A percentile compares a stretch with the other conserved stretches of the same genome.
Evolutionary conservation across 257 asterid genomes (phyloP).

Genomic region (Ilex asprella): DNA sequence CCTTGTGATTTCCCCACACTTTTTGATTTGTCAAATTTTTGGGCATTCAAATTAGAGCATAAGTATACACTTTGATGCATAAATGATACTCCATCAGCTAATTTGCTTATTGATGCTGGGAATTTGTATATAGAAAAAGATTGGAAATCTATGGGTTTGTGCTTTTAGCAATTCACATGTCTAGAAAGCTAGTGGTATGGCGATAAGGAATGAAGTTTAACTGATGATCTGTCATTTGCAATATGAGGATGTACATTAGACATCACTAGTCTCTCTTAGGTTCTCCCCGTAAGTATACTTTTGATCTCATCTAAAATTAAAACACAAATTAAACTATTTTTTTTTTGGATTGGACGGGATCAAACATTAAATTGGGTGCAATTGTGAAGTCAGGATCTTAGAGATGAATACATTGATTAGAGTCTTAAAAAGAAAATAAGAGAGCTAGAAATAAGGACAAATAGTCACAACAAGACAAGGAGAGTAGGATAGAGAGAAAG

Average conservation of each 20-base stretch:
- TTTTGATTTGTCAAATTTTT: conserved; percentile 34
- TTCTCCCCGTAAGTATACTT: too few species aligned
- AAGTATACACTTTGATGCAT: conserved; percentile 72
- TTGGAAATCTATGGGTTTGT: conserved; percentile 30
- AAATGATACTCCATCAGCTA: conserved; percentile 63
- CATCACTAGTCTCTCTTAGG: too few species aligned
- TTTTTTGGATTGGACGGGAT: too few species aligned
- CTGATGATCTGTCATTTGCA: conserved; percentile 55
- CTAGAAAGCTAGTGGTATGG: conserved; percentile 75
- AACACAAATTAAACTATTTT: too few species aligned
- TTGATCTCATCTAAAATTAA: too few species aligned
- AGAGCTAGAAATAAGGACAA: too few species aligned
- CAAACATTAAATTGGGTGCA: too few species aligned
- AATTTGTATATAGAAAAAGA: conserved; percentile 74
- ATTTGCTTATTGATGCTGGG: conserved; percentile 63
- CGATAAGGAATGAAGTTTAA: conserved; percentile 55
- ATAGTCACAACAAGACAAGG: too few species aligned
- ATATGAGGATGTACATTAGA: conserved; percentile 81
- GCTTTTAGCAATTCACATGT: conserved; percentile 60
- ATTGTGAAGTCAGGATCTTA: too few species aligned
- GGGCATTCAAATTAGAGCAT: conserved; percentile 45
- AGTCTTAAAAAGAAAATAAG: too few species aligned
- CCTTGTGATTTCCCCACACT: conserved; percentile 50
- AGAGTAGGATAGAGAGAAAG: too few species aligned
- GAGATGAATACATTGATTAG: too few species aligned